Percentiles rank a stretch among this genome's conserved stretches.
phyloP scores from a whole-genome alignment of 345 rosid genomes.

The Arabidopsis thaliana region DNA sequence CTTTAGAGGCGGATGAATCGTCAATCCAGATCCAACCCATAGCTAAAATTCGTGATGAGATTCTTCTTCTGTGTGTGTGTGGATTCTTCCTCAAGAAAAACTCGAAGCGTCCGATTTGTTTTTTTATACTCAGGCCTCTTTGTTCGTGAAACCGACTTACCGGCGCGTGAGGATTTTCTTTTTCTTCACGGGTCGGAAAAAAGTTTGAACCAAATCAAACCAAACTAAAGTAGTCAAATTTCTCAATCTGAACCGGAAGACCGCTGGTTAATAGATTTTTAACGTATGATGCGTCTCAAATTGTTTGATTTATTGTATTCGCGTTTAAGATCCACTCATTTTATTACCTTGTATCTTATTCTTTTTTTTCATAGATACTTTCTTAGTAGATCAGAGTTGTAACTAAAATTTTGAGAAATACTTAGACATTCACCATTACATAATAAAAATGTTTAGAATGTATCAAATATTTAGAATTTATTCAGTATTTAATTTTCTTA shows the following conservation, averaged over 20 bases:
- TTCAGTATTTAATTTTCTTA: too few relatives aligned
- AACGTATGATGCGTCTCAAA: too few relatives aligned
- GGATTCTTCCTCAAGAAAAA: constrained; percentile 30
- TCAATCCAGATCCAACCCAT: constrained; percentile 81
- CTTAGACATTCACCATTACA: too few relatives aligned
- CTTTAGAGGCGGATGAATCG: constrained; percentile 43
- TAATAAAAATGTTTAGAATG: too few relatives aligned
- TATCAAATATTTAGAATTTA: too few relatives aligned
- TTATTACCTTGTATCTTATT: too few relatives aligned
- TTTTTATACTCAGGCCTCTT: constrained; percentile 4
- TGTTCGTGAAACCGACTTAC: constrained; percentile 29
- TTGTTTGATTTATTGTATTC: too few relatives aligned
- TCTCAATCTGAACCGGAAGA: background rate
- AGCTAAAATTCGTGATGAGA: constrained; percentile 23
- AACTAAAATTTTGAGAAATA: too few relatives aligned
- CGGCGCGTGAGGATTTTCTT: background rate
- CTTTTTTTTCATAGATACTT: too few relatives aligned
- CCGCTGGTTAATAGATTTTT: too few relatives aligned
- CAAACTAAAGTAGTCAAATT: background rate
- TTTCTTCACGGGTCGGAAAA: background rate
- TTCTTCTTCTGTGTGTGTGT: constrained; percentile 4
- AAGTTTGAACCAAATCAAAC: background rate
- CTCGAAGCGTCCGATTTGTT: background rate
- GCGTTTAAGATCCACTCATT: too few relatives aligned
- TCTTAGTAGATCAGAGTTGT: too few relatives aligned